Evolutionary conservation across 2,329 filamentous ascomycete genomes (phyloP).

Genomic region (Colletotrichum zoysiae): DNA sequence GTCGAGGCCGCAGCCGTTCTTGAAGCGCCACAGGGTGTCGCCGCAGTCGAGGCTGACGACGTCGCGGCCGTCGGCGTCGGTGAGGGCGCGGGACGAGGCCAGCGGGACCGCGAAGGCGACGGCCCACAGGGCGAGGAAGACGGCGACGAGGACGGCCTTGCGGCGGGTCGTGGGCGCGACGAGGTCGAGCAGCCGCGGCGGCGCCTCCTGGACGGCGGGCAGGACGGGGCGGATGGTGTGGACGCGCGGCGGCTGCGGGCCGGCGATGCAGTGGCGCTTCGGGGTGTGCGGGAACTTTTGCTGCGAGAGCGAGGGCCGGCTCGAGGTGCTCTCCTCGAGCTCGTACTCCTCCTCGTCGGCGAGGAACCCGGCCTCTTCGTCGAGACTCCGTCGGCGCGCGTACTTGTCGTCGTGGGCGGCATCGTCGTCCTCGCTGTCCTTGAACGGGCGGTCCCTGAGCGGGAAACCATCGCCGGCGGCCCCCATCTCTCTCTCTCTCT

Average conservation of each 20-base stretch:
- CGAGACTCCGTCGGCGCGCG: constrained; percentile 14
- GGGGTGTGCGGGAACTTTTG: constrained; percentile 33
- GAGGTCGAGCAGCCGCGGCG: constrained; percentile 28
- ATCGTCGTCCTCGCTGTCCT: constrained; percentile 27
- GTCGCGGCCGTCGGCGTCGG: constrained; percentile 10
- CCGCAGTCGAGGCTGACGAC: constrained; percentile 32
- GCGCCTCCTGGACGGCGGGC: constrained; percentile 24
- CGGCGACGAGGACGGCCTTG: constrained; percentile 28
- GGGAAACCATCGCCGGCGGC: constrained; percentile 26
- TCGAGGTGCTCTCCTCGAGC: constrained; percentile 31
- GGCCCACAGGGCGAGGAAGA: constrained; percentile 28
- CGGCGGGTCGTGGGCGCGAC: constrained; percentile 27
- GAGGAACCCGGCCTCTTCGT: constrained; percentile 32
- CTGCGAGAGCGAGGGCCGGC: constrained; percentile 24
- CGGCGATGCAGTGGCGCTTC: constrained; percentile 33
- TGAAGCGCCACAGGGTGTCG: constrained; percentile 35
- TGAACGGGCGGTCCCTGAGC: constrained; percentile 29
- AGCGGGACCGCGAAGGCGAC: constrained; percentile 28
- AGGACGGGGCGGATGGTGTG: constrained; percentile 30
- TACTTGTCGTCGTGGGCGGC: constrained; percentile 6
- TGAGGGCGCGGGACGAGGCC: constrained; percentile 26
- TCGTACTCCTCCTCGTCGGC: constrained; percentile 29
- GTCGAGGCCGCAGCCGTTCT: constrained; percentile 73
- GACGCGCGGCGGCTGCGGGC: constrained; percentile 32
- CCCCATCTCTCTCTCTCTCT: constrained; percentile 15